Percentiles rank a stretch among this genome's conserved stretches.
These are phyloP conservation scores for Byssothecium circinans DNA, from an alignment of 2,329 filamentous ascomycete species.

Conservation along the genomic window DNA sequence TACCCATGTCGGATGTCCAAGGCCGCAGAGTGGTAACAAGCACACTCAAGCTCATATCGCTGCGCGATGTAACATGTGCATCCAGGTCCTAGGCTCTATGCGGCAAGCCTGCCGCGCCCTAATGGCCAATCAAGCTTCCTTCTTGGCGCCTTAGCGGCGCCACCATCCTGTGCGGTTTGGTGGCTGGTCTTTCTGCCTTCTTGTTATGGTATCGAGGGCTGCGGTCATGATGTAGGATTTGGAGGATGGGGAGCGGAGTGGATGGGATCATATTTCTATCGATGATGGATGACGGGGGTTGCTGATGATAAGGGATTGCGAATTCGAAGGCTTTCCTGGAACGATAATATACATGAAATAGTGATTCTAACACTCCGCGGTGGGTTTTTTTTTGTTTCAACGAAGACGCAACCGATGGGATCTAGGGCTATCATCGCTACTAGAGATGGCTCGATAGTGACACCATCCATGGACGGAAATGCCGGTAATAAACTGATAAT, in stretches of 20 bases:
- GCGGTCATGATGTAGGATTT: neutral
- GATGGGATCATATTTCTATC: neutral
- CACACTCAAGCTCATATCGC: slow-evolving; percentile 24
- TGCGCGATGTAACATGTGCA: slow-evolving; percentile 37
- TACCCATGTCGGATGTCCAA: neutral
- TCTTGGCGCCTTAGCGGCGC: slow-evolving; percentile 31
- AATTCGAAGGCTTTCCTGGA: too few species aligned
- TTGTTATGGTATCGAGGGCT: neutral
- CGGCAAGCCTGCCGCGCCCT: slow-evolving; percentile 14
- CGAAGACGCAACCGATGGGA: too few species aligned
- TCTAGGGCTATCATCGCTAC: too few species aligned
- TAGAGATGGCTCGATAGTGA: too few species aligned
- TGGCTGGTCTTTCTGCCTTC: neutral
- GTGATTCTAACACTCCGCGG: too few species aligned
- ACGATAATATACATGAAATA: neutral
- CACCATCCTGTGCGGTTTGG: slow-evolving; percentile 4
- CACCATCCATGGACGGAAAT: too few species aligned
- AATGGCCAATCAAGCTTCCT: slow-evolving; percentile 19
- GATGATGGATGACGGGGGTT: neutral
- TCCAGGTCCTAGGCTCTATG: slow-evolving; percentile 15
- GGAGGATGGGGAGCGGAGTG: neutral
- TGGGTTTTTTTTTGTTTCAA: too few species aligned
- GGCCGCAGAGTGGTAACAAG: too few species aligned
- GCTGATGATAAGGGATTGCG: too few species aligned
- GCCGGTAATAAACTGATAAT: too few species aligned